Evolutionary conservation across 768 basidiomycete species (phyloP).

Genomic region (Calvatia gigantea): DNA sequence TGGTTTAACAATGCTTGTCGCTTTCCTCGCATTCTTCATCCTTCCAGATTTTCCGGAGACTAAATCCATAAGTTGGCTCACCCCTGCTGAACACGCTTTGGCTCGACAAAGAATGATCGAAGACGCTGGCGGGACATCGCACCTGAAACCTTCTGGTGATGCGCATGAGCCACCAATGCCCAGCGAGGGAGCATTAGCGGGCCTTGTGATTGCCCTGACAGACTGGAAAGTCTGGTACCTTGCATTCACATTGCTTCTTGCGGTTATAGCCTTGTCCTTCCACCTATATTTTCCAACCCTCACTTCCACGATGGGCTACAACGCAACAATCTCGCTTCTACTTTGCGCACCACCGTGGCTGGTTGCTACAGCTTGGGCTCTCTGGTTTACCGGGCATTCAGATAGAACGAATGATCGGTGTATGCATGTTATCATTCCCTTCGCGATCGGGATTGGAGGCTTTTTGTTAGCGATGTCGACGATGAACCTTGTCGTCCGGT

Average conservation of each 20-base stretch:
- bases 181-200: slow-evolving; percentile 22
- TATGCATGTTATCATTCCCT: slow-evolving; percentile 54
- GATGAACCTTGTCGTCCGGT: slow-evolving; percentile 58
- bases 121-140: slow-evolving; percentile 29
- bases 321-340: slow-evolving; percentile 59
- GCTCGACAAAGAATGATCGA: slow-evolving; percentile 61
- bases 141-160: background rate
- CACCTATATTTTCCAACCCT: slow-evolving; percentile 74
- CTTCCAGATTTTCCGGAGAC: slow-evolving; percentile 74
- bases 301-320: slow-evolving; percentile 64
- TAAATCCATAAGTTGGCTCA: slow-evolving; percentile 45
- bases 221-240: slow-evolving; percentile 77
- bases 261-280: slow-evolving; percentile 61
- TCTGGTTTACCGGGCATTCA: slow-evolving; percentile 62
- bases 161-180: slow-evolving; percentile 19
- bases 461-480: slow-evolving; percentile 65
- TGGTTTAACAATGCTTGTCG: slow-evolving; percentile 45
- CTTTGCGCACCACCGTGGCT: slow-evolving; percentile 58
- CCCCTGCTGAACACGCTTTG: slow-evolving; percentile 50
- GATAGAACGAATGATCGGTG: slow-evolving; percentile 70
- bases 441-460: slow-evolving; percentile 60
- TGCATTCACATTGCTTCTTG: slow-evolving; percentile 28
- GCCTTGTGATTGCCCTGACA: slow-evolving; percentile 54
- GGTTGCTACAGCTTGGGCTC: slow-evolving; percentile 55
- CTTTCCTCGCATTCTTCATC: slow-evolving; percentile 54